Evolutionary conservation across 441 rosid genomes (phyloP).

Genomic region (Euphorbia celastroides): DNA sequence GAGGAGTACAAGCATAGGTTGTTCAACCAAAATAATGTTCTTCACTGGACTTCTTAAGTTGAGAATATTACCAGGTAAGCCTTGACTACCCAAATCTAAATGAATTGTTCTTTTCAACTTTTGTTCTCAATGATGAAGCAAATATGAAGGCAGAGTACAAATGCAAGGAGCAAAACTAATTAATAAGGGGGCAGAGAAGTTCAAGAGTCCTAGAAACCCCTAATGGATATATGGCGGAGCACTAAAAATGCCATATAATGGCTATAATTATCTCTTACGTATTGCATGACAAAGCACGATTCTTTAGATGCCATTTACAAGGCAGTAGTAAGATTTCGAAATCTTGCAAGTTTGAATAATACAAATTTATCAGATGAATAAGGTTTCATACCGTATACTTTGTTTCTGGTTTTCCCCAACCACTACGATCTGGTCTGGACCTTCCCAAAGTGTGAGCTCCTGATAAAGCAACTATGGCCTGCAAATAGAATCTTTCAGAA

Average conservation of each 20-base stretch:
- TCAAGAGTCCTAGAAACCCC: background rate
- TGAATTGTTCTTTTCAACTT: background rate
- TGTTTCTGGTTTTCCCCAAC: conserved; percentile 95
- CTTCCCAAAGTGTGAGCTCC: conserved; percentile 96
- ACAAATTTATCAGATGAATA: conserved; percentile 1
- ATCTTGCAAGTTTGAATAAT: background rate
- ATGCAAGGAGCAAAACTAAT: background rate
- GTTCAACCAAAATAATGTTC: background rate
- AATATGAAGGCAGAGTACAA: background rate
- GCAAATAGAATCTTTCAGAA: conserved; percentile 19
- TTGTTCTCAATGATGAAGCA: background rate
- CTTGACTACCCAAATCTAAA: background rate
- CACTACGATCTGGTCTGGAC: conserved; percentile 92
- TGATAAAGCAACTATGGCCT: conserved; percentile 94
- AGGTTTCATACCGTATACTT: conserved; percentile 66
- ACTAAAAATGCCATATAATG: background rate
- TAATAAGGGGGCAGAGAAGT: background rate
- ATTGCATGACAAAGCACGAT: background rate
- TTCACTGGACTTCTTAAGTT: background rate
- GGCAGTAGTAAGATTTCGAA: background rate
- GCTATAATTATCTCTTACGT: background rate
- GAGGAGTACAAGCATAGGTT: background rate
- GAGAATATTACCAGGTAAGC: background rate
- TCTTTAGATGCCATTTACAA: background rate
- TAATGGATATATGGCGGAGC: background rate